phyloP scores from a whole-genome alignment of 148 eudicot species.

The Silene latifolia region DNA sequence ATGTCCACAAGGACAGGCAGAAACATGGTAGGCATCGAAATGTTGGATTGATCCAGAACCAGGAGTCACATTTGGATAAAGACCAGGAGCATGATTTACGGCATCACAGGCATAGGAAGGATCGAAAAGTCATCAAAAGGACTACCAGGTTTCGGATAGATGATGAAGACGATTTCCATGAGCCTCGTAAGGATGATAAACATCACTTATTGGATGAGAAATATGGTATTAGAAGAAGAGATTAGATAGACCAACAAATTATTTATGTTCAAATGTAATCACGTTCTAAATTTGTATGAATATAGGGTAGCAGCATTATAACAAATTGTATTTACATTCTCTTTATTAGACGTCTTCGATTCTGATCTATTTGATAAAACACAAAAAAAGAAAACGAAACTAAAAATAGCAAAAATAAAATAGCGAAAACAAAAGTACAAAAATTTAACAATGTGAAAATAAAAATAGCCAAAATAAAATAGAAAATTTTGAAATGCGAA shows the following conservation, averaged over 20 bases:
- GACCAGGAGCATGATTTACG: constrained; percentile 15
- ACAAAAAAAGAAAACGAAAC: too few species aligned
- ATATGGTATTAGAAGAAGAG: constrained; percentile 24
- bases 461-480: too few species aligned
- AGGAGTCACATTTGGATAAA: constrained; percentile 29
- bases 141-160: constrained; percentile 21
- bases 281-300: neutral
- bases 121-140: constrained; percentile 26
- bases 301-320: too few species aligned
- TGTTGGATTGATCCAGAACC: constrained; percentile 10
- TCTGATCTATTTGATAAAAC: too few species aligned
- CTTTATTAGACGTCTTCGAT: too few species aligned
- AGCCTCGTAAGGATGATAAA: neutral
- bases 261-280: neutral
- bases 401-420: too few species aligned
- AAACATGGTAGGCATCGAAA: constrained; percentile 31
- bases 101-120: too few species aligned
- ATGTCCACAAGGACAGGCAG: too few species aligned
- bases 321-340: too few species aligned
- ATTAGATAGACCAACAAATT: neutral
- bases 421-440: too few species aligned
- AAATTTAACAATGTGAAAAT: too few species aligned
- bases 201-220: constrained; percentile 1
- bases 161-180: constrained; percentile 23
- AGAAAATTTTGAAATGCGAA: too few species aligned